phyloP scores from a whole-genome alignment of 805 yeast genomes.

The Lachancea thermotolerans region DNA sequence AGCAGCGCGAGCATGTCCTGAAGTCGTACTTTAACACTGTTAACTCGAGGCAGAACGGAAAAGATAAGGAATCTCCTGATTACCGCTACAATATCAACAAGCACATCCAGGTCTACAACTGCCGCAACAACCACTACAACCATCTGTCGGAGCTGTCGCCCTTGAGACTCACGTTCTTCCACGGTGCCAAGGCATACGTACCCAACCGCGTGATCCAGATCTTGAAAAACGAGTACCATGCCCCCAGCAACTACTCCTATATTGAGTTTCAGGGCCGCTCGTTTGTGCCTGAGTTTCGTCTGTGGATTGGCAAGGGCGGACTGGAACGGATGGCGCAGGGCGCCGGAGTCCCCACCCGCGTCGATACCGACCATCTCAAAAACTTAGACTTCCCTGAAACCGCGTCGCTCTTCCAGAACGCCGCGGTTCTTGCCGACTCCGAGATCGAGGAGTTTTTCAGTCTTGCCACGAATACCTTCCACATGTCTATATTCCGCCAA shows the following conservation, averaged over 20 bases:
- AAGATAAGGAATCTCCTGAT: conserved; percentile 17
- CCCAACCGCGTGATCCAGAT: conserved; percentile 41
- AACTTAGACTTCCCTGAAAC: neutral
- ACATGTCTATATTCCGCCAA: conserved; percentile 21
- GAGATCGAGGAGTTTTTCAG: conserved; percentile 15
- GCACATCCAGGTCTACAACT: conserved; percentile 37
- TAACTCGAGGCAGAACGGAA: conserved; percentile 6
- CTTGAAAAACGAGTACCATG: conserved; percentile 43
- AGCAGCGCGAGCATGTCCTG: conserved; percentile 12
- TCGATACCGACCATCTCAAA: neutral
- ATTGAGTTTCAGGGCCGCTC: conserved; percentile 35
- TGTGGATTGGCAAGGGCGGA: conserved; percentile 41
- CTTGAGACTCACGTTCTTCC: conserved; percentile 44
- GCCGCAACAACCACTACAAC: conserved; percentile 57
- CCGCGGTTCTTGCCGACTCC: conserved; percentile 12
- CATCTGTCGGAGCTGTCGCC: conserved; percentile 45
- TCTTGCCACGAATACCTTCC: conserved; percentile 16
- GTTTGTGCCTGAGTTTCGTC: conserved; percentile 47
- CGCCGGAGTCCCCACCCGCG: neutral
- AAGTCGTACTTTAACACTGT: conserved; percentile 4
- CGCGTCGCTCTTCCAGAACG: conserved; percentile 1
- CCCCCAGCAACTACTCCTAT: conserved; percentile 31
- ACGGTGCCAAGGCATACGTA: conserved; percentile 51
- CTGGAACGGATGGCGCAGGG: conserved; percentile 8
- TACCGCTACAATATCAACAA: conserved; percentile 34